Base-by-base conservation (phyloP, 371 early-diverging fungal genomes). In the Apophysomyces trapeziformis region DNA sequence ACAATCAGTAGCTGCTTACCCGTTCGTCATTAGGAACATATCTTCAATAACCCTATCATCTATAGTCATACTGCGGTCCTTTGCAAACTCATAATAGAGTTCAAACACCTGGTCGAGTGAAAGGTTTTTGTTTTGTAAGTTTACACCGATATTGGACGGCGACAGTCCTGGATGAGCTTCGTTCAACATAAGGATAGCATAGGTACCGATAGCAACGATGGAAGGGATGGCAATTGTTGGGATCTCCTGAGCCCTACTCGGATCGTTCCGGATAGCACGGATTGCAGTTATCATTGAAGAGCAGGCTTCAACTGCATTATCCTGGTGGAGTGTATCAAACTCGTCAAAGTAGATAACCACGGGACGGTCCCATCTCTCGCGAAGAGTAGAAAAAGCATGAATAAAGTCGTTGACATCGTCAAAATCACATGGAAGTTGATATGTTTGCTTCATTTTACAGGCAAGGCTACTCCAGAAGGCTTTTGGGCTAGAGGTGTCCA, bases 321-420 rank as follows among this genome's bases (percentile, higher is more conserved):
- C 63, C 37, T 11, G 7, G 58, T 36, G 63, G 12, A 68, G 63
- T 68, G 3, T 45, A 59, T 68, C 68, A 38, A 68, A 56, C 38
- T 63, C 68, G 26, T 68, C 68, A 45, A 68, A 68, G 59, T 63
- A 68, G 14, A 68, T 13, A 43, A 68, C 56, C 63, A 68, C 68
- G 7, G 58, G 68, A 8, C 45, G 63, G 35, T 47, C 45, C 58
- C 45, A 63, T 12, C 57, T 45, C 12, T 45, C 1, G 36, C 46
- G n/a, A 16, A 14, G 13, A 46, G 47, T 1, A 46, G 47, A 46
- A n/a, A 46, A 46, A 46, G 47, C 47, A n/a, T 46, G 6, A n/a
- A 13, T 14, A 46, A 46, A 46, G 47, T 16, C 5, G 14, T 6
- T n/a, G 47, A 11, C 16, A 2, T 46, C n/a, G 16, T 46, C n/a